phyloP scores from a whole-genome alignment of 2,329 filamentous ascomycete species.

The Nemania sp. region DNA sequence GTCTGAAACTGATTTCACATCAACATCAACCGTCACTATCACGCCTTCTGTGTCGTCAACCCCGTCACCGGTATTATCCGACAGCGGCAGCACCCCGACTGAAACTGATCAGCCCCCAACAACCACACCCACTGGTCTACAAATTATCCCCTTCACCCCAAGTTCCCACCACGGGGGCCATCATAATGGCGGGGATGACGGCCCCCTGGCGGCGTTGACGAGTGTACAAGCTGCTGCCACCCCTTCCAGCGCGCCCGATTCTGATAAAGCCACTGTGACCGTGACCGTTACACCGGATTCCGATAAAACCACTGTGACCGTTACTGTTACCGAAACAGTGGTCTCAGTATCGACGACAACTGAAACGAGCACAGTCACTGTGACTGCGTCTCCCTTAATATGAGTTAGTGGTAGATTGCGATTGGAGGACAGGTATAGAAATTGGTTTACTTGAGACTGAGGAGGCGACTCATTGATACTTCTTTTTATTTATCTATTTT shows the following conservation, averaged over 20 bases:
- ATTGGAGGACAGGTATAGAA: neutral
- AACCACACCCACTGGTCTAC: slow-evolving; percentile 22
- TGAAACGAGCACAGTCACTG: slow-evolving; percentile 7
- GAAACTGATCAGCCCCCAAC: too few relatives aligned
- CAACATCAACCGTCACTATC: too few relatives aligned
- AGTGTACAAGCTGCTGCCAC: neutral
- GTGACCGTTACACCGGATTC: slow-evolving; percentile 5
- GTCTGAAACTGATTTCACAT: neutral
- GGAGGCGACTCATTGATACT: slow-evolving; percentile 8
- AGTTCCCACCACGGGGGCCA: neutral
- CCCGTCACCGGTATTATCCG: too few relatives aligned
- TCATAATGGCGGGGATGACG: neutral
- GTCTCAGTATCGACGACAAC: slow-evolving; percentile 12
- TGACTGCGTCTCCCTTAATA: slow-evolving; percentile 11
- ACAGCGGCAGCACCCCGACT: too few relatives aligned
- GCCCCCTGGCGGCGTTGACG: neutral
- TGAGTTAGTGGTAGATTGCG: neutral
- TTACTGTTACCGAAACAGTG: slow-evolving; percentile 21
- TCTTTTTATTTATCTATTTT: slow-evolving; percentile 4
- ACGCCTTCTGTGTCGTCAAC: too few relatives aligned
- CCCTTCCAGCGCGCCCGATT: neutral
- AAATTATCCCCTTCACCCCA: slow-evolving; percentile 20
- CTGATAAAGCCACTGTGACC: slow-evolving; percentile 18
- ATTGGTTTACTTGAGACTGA: slow-evolving; percentile 1
- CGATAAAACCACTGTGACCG: slow-evolving; percentile 18